Conservation (phyloP, 2,329 filamentous ascomycete species). For the Ascochyta koolunga region DNA sequence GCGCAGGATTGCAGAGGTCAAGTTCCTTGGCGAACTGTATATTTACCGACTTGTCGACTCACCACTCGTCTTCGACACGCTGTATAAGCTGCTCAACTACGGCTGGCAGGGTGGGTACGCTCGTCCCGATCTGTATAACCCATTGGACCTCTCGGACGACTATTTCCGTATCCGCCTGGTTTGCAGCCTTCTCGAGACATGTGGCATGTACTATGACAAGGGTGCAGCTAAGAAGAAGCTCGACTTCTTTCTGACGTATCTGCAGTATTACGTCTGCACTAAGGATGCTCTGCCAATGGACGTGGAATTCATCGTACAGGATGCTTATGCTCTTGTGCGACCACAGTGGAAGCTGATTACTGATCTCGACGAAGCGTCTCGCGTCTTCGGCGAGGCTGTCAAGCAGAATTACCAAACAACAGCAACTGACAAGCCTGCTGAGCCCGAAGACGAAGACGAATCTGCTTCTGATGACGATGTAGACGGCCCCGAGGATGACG, state of each 20-base stretch:
- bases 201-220: constrained; percentile 93
- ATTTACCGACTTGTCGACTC: constrained; percentile 98
- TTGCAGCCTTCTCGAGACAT: constrained; percentile 89
- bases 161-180: constrained; percentile 94
- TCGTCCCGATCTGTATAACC: constrained; percentile 75
- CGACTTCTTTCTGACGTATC: constrained; percentile 95
- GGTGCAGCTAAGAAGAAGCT: constrained; percentile 95
- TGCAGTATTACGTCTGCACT: constrained; percentile 94
- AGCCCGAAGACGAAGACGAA: constrained; percentile 75
- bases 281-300: constrained; percentile 94
- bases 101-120: constrained; percentile 85
- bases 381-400: constrained; percentile 84
- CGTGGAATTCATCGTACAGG: constrained; percentile 94
- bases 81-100: constrained; percentile 94
- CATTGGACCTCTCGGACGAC: constrained; percentile 87
- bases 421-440: constrained; percentile 70
- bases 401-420: constrained; percentile 85
- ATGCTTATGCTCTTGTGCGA: constrained; percentile 82
- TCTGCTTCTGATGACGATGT: constrained; percentile 77
- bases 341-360: constrained; percentile 91
- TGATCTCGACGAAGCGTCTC: constrained; percentile 80
- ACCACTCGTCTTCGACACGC: constrained; percentile 89
- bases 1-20: constrained; percentile 90
- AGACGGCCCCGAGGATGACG: constrained; percentile 56
- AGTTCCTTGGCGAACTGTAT: constrained; percentile 95